A percentile compares a stretch with the other conserved stretches of the same genome.
Evolutionary conservation across 257 asterid species (phyloP).

Genomic region (Salvia splendens): DNA sequence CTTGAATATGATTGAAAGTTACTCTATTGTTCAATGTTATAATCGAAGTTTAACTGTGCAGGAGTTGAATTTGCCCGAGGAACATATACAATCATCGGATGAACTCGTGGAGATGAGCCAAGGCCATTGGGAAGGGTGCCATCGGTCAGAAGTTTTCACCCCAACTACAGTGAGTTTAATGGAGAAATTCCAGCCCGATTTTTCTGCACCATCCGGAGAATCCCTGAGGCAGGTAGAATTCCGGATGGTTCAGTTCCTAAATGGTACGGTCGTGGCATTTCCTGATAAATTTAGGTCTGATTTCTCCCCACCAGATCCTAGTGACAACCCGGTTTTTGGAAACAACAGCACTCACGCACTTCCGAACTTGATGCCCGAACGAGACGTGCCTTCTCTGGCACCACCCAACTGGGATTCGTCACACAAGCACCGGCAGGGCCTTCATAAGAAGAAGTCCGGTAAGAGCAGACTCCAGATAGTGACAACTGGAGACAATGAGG

Average conservation of each 20-base stretch:
- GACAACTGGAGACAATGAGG: constrained; percentile 83
- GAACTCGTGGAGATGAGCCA: constrained; percentile 87
- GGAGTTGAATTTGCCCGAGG: constrained; percentile 85
- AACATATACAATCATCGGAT: constrained; percentile 76
- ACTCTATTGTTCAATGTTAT: background rate
- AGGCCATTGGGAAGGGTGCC: constrained; percentile 98
- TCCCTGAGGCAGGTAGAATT: constrained; percentile 94
- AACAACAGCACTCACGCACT: constrained; percentile 40
- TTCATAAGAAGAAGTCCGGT: constrained; percentile 75
- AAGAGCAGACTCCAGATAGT: constrained; percentile 95
- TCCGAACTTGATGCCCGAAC: constrained; percentile 45
- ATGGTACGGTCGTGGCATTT: constrained; percentile 57
- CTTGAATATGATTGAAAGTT: background rate
- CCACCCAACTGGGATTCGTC: constrained; percentile 60
- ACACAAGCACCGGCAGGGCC: constrained; percentile 63
- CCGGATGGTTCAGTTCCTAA: constrained; percentile 93
- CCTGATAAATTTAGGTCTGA: constrained; percentile 74
- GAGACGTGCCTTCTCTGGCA: constrained; percentile 51
- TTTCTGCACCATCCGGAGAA: constrained; percentile 88
- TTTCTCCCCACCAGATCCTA: constrained; percentile 78
- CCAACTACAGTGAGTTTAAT: constrained; percentile 65
- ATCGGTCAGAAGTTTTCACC: constrained; percentile 70
- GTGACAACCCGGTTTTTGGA: constrained; percentile 46
- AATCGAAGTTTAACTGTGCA: constrained; percentile 36
- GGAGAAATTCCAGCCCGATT: constrained; percentile 88